Evolutionary conservation across 1,284 basidiomycete genomes (phyloP), one percentile per base, ranked within the genome.

Genomic region (Heterobasidion occidentale): DNA sequence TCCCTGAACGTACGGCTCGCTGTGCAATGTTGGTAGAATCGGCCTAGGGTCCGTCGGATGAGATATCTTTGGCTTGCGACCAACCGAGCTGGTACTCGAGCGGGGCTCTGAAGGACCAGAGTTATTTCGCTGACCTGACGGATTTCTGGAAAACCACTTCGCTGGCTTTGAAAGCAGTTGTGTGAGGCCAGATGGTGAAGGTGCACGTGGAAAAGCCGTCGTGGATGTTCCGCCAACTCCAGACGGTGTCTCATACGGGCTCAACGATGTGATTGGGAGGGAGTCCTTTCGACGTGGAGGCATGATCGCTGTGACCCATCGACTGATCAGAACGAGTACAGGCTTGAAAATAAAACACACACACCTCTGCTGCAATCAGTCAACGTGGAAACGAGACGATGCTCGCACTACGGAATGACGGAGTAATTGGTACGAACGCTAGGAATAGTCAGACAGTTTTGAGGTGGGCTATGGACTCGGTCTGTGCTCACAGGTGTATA

Each of bases 31-130:
- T 19, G 55, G 70, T 58, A 84, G 68, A 54, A 90, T 84, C 8
- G 88, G 88, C 17, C 88, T 73, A 9, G 88, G 88, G 65, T 91
- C 88, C 1, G 87, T 89, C 2, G 88, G 88, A 53, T 83, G 83
- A 36, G 89, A 91, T 44, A 91, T 91, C 74, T 88, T 90, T 55
- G 81, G 84, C 59, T 86, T 87, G 61, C 88, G 77, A 12, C 60
- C 58, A 55, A 67, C 64, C 3, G 80, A 73, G 62, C 80, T 81
- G 36, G 75, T 75, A 60, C 82, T 84, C 1, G 78, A 64, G 58
- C 84, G 74, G 2, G 83, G 76, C 59, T 79, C 71, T 35, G 70
- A 71, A n/a, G 67, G 60, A 7, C 64, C 61, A 20, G 74, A 70
- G 36, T 67, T 55, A n/a, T 63, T 52, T 19, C 72, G 70, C 38